Evolutionary conservation across 345 rosid species (phyloP), one percentile per base, ranked within the genome.

Genomic region (Corymbia maculata): DNA sequence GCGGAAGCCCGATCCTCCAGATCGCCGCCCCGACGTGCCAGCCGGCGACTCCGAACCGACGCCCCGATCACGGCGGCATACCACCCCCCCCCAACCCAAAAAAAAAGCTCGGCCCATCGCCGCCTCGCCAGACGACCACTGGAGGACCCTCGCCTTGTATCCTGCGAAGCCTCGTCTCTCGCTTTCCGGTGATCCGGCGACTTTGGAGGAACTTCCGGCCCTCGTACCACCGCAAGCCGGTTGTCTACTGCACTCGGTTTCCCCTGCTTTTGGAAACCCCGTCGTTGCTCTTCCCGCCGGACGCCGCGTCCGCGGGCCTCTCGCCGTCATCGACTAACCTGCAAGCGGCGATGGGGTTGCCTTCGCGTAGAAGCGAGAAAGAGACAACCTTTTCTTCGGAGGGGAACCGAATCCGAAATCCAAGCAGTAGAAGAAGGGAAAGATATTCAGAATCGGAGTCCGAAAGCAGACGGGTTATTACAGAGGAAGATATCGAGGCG

Each of bases 401-500:
- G 79, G 16, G 13, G 79, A 68, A 68, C 45, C 61, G 61, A 22
- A 55, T 2, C 28, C 66, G 66, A 26, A 59, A 36, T 36, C 42
- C 42, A 36, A 36, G 42, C 4, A 36, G 66, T 28, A 59, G 4
- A 26, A 26, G 66, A 26, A 59, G 30, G 14, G 66, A 59, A 59
- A 59, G 30, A 59, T 59, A 4, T 55, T 55, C 61, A 55, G 61
- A 4, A 55, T 55, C 61, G 2, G 61, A 55, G 61, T 55, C 28
- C 61, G 61, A 0, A 21, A 55, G 61, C 28, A 28, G 61, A 55
- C 28, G 61, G 61, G 28, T 55, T 55, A 22, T 22, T 55, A 22
- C 61, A 1, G 61, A 55, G 61, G 61, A 55, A 55, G 61, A 55
- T 11, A 21, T 55, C 0, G 61, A 55, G 61, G 61, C 61, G 0